A percentile compares a stretch with the other conserved stretches of the same genome.
phyloP scores from a whole-genome alignment of 768 basidiomycete species.

The Paxillus ammoniavirescens region DNA sequence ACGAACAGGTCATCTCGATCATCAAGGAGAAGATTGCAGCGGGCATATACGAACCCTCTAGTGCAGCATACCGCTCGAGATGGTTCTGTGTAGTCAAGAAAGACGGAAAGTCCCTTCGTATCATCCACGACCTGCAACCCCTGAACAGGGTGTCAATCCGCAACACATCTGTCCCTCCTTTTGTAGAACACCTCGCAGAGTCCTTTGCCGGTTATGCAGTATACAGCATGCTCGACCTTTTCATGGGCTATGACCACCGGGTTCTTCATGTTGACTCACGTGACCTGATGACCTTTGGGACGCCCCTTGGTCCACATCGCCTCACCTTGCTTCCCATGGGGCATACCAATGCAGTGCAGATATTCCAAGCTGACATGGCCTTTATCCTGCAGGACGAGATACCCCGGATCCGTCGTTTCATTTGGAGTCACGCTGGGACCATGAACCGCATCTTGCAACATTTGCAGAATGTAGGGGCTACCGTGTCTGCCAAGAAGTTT shows the following conservation, averaged over 20 bases:
- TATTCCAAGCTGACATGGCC: constrained; percentile 40
- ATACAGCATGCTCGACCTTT: constrained; percentile 34
- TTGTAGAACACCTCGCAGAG: constrained; percentile 32
- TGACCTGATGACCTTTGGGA: constrained; percentile 42
- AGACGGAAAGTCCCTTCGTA: constrained; percentile 31
- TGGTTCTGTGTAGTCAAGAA: constrained; percentile 28
- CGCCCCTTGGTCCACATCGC: constrained; percentile 32
- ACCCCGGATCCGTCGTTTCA: constrained; percentile 30
- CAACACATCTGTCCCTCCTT: constrained; percentile 13
- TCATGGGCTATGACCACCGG: constrained; percentile 35
- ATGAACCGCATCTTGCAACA: too few relatives aligned
- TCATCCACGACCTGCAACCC: constrained; percentile 38
- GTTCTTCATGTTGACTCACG: constrained; percentile 26
- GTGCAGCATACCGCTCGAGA: background rate
- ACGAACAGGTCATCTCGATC: background rate
- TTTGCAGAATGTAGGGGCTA: too few relatives aligned
- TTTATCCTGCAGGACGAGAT: constrained; percentile 40
- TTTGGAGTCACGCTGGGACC: too few relatives aligned
- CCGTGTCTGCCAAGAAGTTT: too few relatives aligned
- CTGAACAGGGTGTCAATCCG: constrained; percentile 37
- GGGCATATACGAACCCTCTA: background rate
- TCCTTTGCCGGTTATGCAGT: constrained; percentile 31
- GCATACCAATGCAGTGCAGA: constrained; percentile 38
- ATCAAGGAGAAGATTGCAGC: background rate
- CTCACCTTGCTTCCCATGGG: constrained; percentile 40